Evolutionary conservation across 192 early-diverging fungal species (phyloP), one percentile per base, ranked within the genome.

Genomic region (Gaertneriomyces sp.): DNA sequence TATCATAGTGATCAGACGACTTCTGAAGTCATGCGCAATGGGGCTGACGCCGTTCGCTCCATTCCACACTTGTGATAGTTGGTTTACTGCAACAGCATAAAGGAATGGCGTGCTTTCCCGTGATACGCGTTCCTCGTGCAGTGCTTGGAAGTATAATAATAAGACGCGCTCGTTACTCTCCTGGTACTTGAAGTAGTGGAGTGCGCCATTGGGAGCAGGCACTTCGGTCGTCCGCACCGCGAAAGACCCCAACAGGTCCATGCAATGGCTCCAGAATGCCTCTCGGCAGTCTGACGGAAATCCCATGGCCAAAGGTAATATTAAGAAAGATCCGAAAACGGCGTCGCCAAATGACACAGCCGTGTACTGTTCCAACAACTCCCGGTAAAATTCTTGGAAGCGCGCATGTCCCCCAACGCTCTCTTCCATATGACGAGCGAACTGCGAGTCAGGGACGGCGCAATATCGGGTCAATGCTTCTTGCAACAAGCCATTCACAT

Each of bases 331-430:
- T 4, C 60, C 52, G 53, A 79, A 81, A 1, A 57, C 53, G 45
- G 19, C 41, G 44, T 79, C 71, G 5, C 74, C 76, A 55, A 70
- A 81, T 20, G 76, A 78, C 20, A 49, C 59, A 14, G 76, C 70
- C 14, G 53, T 41, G 54, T 58, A 81, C 5, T 76, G 79, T 44
- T 72, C 65, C 5, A 78, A 20, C 25, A 81, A 59, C 25, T 58
- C 72, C 16, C 58, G 20, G 53, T 80, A 80, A 45, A 80, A 40
- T 44, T 71, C 60, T 54, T 72, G 78, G 61, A 80, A 80, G 8
- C 58, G n/a, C 1, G 44, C 54, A 1, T 41, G 5, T 11, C 66
- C 66, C 9, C 63, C 69, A 55, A 39, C 10, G 10, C 20, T 45
- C 47, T 20, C 67, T 5, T 44, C n/a, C 17, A 20, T n/a, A 4